phyloP scores from a whole-genome alignment of 2,329 filamentous ascomycete species.

The Colletotrichum incanum region DNA sequence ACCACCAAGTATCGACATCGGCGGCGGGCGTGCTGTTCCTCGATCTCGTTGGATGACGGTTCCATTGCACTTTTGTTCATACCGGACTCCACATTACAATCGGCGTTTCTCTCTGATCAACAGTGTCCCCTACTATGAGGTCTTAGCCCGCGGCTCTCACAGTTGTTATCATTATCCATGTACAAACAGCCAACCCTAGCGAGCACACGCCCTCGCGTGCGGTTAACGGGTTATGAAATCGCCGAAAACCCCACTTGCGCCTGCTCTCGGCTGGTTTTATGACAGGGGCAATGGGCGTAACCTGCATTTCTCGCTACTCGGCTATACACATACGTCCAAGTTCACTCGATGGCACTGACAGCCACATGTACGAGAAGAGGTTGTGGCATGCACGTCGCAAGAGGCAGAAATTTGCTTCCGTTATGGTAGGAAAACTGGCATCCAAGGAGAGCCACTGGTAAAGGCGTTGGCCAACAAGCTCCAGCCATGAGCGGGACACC shows the following conservation, averaged over 20 bases:
- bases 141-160: not conserved
- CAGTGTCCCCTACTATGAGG: not conserved
- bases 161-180: not conserved
- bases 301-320: not conserved
- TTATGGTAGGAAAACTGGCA: not conserved
- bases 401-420: not conserved
- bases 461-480: not conserved
- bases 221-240: slow-evolving; percentile 17
- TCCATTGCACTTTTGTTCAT: not conserved
- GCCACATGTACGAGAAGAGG: not conserved
- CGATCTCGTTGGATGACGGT: not conserved
- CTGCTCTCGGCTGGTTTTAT: slow-evolving; percentile 10
- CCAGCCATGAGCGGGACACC: not conserved
- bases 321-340: not conserved
- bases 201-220: slow-evolving; percentile 1
- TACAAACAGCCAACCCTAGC: slow-evolving; percentile 8
- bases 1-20: slow-evolving; percentile 15
- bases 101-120: not conserved
- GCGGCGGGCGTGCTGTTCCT: slow-evolving; percentile 1
- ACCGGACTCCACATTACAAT: not conserved
- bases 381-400: not conserved
- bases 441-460: not conserved
- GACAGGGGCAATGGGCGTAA: slow-evolving; percentile 4
- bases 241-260: slow-evolving; percentile 25
- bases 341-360: not conserved